Conservation (phyloP, 2,329 filamentous ascomycete species). For the Geoglossum cookeanum region DNA sequence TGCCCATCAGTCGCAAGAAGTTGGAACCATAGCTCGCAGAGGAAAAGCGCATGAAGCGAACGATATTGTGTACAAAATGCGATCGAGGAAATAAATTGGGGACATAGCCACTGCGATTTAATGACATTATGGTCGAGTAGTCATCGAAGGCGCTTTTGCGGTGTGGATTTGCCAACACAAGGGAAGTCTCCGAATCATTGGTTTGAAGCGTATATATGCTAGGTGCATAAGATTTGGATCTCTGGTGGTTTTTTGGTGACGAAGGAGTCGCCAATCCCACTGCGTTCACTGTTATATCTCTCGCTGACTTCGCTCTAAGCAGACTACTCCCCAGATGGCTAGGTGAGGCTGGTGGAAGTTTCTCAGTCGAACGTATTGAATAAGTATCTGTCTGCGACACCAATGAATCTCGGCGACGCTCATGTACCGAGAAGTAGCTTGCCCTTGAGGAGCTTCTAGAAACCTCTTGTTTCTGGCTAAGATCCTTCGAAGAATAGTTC, state of each 20-base stretch:
- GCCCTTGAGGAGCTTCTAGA: conserved; percentile 22
- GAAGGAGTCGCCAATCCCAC: conserved; percentile 9
- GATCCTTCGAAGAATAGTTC: conserved; percentile 22
- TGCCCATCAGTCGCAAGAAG: conserved; percentile 28
- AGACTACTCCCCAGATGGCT: conserved; percentile 17
- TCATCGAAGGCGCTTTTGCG: conserved; percentile 19
- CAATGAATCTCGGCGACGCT: conserved; percentile 33
- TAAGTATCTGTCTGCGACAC: conserved; percentile 37
- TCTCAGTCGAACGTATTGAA: conserved; percentile 30
- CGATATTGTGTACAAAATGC: conserved; percentile 26
- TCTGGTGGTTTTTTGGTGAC: conserved; percentile 15
- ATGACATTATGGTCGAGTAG: conserved; percentile 22
- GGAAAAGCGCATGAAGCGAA: conserved; percentile 27
- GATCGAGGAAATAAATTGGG: conserved; percentile 26
- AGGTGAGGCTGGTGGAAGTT: conserved; percentile 28
- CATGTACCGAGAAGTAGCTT: conserved; percentile 32
- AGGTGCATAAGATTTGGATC: conserved; percentile 22
- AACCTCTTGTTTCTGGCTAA: conserved; percentile 12
- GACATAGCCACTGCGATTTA: conserved; percentile 22
- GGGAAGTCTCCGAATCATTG: conserved; percentile 25
- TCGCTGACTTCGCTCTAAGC: conserved; percentile 19
- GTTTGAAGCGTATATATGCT: conserved; percentile 26
- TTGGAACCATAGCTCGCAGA: conserved; percentile 28
- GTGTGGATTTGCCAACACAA: conserved; percentile 20
- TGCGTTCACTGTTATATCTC: conserved; percentile 13